Conservation (phyloP, 2,329 filamentous ascomycete species). For the Xylaria multiplex region DNA sequence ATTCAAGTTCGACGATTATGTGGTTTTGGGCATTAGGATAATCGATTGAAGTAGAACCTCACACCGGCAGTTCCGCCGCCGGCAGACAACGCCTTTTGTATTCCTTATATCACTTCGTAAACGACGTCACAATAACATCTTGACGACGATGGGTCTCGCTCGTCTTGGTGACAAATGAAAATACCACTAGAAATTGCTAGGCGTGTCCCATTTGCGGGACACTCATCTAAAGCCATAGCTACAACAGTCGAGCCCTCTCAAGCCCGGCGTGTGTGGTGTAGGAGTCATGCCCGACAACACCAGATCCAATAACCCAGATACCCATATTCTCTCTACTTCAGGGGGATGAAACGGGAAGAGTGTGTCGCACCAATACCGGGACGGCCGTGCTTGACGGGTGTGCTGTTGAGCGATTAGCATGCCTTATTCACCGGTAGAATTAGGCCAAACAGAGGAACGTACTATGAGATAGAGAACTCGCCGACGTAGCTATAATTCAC, state of each 20-base stretch:
- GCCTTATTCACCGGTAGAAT: constrained; percentile 15
- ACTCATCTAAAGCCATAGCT: constrained; percentile 39
- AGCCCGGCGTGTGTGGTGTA: constrained; percentile 26
- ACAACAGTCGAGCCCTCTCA: constrained; percentile 29
- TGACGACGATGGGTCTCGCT: constrained; percentile 18
- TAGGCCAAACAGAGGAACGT: constrained; percentile 58
- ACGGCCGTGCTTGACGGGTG: constrained; percentile 99
- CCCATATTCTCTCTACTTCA: constrained; percentile 68
- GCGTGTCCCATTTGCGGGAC: constrained; percentile 30
- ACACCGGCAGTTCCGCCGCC: constrained; percentile 25
- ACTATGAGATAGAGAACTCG: constrained; percentile 99
- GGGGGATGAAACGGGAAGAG: constrained; percentile 99
- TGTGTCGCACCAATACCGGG: constrained; percentile 99
- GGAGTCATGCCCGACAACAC: constrained; percentile 31
- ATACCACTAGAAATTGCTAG: constrained; percentile 36
- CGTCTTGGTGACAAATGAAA: constrained; percentile 34
- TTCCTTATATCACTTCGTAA: constrained; percentile 36
- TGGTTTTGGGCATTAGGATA: background rate
- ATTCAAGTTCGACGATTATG: background rate
- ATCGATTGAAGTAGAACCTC: constrained; percentile 22
- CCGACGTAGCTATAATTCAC: constrained; percentile 66
- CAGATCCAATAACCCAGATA: constrained; percentile 32
- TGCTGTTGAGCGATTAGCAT: constrained; percentile 73
- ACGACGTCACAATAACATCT: constrained; percentile 31
- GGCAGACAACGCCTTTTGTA: constrained; percentile 35